These are phyloP conservation scores for Prinsepia uniflora DNA, from an alignment of 306 rosid species.

Conservation along the genomic window DNA sequence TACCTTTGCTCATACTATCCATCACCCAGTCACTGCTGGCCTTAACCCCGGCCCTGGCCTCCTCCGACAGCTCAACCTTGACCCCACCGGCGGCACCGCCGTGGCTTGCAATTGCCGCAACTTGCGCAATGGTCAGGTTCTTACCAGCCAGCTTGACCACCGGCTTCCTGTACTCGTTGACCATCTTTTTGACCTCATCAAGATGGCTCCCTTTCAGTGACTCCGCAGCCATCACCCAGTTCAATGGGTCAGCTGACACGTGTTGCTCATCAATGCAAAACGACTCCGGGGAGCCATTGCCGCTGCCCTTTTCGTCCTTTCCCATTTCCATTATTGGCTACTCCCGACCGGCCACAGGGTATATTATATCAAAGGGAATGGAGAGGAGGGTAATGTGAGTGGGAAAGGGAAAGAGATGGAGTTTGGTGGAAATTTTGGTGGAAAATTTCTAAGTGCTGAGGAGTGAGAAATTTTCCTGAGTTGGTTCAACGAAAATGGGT, in stretches of 20 bases:
- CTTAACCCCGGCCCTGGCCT: conserved; percentile 49
- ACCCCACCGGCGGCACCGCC: background rate
- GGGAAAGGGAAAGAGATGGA: background rate
- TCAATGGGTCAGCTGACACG: conserved; percentile 35
- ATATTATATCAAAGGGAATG: background rate
- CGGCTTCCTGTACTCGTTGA: conserved; percentile 56
- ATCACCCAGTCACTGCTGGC: conserved; percentile 90
- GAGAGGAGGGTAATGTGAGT: background rate
- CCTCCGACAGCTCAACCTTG: conserved; percentile 52
- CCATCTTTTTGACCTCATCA: conserved; percentile 75
- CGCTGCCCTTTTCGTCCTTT: background rate
- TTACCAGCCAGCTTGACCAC: conserved; percentile 59
- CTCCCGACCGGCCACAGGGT: too few relatives aligned
- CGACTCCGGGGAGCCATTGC: conserved; percentile 6
- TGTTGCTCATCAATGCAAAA: conserved; percentile 24
- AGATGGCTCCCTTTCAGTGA: conserved; percentile 64
- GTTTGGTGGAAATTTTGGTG: background rate
- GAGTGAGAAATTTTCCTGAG: conserved; percentile 40
- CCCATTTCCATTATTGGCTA: background rate
- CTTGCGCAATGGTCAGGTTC: conserved; percentile 54
- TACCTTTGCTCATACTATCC: conserved; percentile 67
- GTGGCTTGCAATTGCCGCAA: conserved; percentile 57
- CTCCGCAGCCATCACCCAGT: conserved; percentile 70
- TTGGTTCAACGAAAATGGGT: background rate
- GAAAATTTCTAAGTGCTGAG: background rate